Percentiles rank a stretch among this genome's conserved stretches.
Conservation (phyloP, 1,284 basidiomycete species). For the Hymenochaete sp. region DNA sequence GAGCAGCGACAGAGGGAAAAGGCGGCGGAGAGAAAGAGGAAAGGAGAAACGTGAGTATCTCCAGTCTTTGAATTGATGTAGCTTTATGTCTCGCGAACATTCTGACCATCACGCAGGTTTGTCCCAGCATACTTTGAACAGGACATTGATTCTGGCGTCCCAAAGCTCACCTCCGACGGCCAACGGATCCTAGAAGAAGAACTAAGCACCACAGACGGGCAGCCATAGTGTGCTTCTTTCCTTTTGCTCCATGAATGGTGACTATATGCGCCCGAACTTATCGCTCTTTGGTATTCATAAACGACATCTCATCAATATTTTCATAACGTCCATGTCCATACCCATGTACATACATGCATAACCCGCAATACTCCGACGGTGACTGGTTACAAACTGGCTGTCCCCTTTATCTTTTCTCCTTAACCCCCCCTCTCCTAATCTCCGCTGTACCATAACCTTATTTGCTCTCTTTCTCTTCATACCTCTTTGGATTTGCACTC, state of each 20-base stretch:
- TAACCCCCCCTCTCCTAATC: not conserved
- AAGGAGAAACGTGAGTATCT: constrained; percentile 61
- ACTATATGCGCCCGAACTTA: too few relatives aligned
- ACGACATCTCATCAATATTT: too few relatives aligned
- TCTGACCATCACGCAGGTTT: constrained; percentile 45
- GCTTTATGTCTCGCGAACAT: constrained; percentile 13
- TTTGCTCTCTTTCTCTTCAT: too few relatives aligned
- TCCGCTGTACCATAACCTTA: constrained; percentile 3
- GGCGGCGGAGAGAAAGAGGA: constrained; percentile 75
- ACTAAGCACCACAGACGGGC: constrained; percentile 28
- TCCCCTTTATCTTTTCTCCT: too few relatives aligned
- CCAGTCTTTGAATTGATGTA: constrained; percentile 2
- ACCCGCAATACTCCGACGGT: too few relatives aligned
- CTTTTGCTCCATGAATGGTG: not conserved
- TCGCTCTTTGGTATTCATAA: too few relatives aligned
- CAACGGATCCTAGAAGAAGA: constrained; percentile 64
- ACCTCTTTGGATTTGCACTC: too few relatives aligned
- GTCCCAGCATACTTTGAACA: constrained; percentile 73
- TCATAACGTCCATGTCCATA: too few relatives aligned
- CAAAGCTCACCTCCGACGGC: constrained; percentile 66
- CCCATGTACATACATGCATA: too few relatives aligned
- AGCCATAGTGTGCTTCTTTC: not conserved
- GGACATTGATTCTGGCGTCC: constrained; percentile 65
- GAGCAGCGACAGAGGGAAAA: constrained; percentile 87
- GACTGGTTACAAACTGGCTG: too few relatives aligned